Evolutionary conservation across 371 early-diverging fungal species (phyloP).

Genomic region (Mucor irregularis): DNA sequence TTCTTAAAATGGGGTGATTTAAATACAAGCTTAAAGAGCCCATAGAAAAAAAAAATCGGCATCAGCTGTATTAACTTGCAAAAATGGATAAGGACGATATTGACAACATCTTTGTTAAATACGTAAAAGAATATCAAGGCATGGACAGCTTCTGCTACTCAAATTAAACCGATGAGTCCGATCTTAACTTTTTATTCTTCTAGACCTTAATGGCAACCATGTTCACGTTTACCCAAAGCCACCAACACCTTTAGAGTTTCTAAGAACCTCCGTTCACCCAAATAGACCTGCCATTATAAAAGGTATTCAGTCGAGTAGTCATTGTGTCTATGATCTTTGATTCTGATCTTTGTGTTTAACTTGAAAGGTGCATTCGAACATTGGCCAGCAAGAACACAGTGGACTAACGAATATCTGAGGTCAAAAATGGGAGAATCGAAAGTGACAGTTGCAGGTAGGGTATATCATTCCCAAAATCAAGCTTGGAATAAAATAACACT

Average conservation of each 20-base stretch:
- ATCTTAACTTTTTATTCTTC: background rate
- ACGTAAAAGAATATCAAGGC: slow-evolving; percentile 52
- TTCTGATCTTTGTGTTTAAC: background rate
- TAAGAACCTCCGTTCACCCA: slow-evolving; percentile 40
- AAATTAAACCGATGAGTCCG: too few relatives aligned
- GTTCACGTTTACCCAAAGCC: slow-evolving; percentile 29
- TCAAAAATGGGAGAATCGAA: slow-evolving; percentile 40
- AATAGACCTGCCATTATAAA: slow-evolving; percentile 49
- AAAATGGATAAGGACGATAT: slow-evolving; percentile 12
- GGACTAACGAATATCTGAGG: slow-evolving; percentile 65
- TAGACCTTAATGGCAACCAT: slow-evolving; percentile 46
- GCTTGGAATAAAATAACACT: background rate
- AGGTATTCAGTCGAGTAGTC: too few relatives aligned
- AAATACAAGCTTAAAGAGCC: too few relatives aligned
- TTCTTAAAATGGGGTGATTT: too few relatives aligned
- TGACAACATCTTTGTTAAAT: slow-evolving; percentile 24
- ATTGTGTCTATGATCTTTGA: too few relatives aligned
- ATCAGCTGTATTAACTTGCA: background rate
- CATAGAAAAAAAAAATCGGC: background rate
- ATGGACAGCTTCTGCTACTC: too few relatives aligned
- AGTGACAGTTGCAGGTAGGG: slow-evolving; percentile 67
- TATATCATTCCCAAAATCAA: too few relatives aligned
- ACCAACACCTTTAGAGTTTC: slow-evolving; percentile 44
- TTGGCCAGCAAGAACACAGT: slow-evolving; percentile 66
- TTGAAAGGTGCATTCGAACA: slow-evolving; percentile 36